Percentiles rank a stretch among this genome's conserved stretches.
Conservation (phyloP, 2,329 filamentous ascomycete species). For the Talaromyces piceae region DNA sequence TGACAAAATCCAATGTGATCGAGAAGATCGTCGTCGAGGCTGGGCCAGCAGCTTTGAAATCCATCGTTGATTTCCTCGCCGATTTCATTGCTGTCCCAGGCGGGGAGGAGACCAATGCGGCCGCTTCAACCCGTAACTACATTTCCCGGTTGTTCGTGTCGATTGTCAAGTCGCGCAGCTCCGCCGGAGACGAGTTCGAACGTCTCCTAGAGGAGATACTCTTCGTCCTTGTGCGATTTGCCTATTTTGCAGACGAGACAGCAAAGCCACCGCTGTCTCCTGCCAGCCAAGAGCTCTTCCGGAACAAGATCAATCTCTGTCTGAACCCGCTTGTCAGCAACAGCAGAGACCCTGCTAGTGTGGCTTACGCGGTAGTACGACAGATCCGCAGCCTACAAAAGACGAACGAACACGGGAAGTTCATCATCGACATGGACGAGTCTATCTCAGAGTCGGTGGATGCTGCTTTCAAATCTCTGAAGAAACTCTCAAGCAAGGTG, state of each 20-base stretch:
- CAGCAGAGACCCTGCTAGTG: conserved; percentile 26
- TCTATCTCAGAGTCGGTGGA: conserved; percentile 36
- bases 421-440: conserved; percentile 44
- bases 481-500: conserved; percentile 32
- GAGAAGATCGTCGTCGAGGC: conserved; percentile 63
- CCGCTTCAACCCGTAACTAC: conserved; percentile 40
- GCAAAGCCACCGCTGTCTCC: conserved; percentile 39
- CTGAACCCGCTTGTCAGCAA: conserved; percentile 45
- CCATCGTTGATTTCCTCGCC: conserved; percentile 49
- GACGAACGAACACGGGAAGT: conserved; percentile 29
- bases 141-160: conserved; percentile 48
- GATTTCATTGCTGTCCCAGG: conserved; percentile 41
- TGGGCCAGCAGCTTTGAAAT: conserved; percentile 41
- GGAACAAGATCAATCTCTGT: conserved; percentile 49
- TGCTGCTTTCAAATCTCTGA: conserved; percentile 35
- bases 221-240: conserved; percentile 41
- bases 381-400: conserved; percentile 33
- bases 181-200: conserved; percentile 30
- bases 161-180: conserved; percentile 37
- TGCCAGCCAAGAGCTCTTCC: conserved; percentile 44
- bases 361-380: conserved; percentile 35
- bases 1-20: conserved; percentile 77
- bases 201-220: conserved; percentile 39
- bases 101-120: conserved; percentile 37
- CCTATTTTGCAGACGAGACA: conserved; percentile 41